Conservation (phyloP, 1,139 yeast species). For the Candida frijolesensis region DNA sequence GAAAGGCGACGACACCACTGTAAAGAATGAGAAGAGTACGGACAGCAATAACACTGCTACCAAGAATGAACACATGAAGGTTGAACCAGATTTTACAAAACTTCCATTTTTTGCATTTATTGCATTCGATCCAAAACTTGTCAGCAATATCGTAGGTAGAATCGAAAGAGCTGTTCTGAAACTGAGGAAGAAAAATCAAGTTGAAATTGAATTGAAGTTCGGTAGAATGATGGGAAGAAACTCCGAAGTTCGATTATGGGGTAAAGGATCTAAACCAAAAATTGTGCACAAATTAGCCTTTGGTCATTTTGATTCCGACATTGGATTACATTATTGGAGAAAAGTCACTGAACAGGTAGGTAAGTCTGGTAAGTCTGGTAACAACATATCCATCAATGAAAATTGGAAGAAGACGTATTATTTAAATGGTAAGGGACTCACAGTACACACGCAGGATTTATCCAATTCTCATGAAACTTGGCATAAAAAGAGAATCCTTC, state of each 20-base stretch:
- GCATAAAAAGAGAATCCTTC: neutral
- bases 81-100: too few species aligned
- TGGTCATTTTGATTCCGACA: conserved; percentile 1
- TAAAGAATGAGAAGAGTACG: too few species aligned
- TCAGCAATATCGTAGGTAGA: neutral
- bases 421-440: neutral
- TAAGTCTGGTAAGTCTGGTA: neutral
- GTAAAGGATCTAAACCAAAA: neutral
- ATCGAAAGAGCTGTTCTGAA: neutral
- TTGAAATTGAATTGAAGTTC: neutral
- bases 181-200: neutral
- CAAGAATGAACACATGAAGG: too few species aligned
- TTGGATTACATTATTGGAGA: neutral
- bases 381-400: neutral
- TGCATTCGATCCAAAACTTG: neutral
- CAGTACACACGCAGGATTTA: neutral
- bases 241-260: neutral
- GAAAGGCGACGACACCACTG: too few species aligned
- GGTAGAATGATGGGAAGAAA: conserved; percentile 2
- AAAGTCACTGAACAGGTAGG: neutral
- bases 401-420: neutral
- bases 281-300: neutral
- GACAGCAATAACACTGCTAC: too few species aligned
- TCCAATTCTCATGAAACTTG: neutral
- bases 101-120: too few species aligned